phyloP scores from a whole-genome alignment of 106 monocot genomes.

The Alisma plantagoaquatica region DNA sequence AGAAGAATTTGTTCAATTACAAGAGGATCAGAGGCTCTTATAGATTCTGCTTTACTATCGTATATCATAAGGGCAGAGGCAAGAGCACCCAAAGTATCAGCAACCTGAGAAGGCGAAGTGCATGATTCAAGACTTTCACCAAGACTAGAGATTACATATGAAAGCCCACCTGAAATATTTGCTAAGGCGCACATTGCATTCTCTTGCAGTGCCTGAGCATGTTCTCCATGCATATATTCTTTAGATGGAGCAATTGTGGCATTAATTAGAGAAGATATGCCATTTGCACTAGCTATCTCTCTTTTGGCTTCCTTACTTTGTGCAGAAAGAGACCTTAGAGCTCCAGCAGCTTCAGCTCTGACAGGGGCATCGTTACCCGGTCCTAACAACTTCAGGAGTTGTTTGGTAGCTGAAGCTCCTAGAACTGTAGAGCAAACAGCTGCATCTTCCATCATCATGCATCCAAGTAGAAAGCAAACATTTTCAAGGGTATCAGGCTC shows the following conservation, averaged over 20 bases:
- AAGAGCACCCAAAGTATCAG: slow-evolving; percentile 94
- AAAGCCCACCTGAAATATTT: slow-evolving; percentile 95
- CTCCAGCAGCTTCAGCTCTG: slow-evolving; percentile 90
- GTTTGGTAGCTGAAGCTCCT: slow-evolving; percentile 47
- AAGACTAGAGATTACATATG: slow-evolving; percentile 94
- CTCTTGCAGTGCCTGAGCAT: slow-evolving; percentile 93
- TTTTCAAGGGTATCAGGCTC: slow-evolving; percentile 58
- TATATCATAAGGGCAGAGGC: slow-evolving; percentile 99
- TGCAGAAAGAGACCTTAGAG: slow-evolving; percentile 84
- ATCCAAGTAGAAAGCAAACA: slow-evolving; percentile 86
- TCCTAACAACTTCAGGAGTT: slow-evolving; percentile 72
- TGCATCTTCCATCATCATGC: slow-evolving; percentile 72
- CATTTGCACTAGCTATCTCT: slow-evolving; percentile 86
- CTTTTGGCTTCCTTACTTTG: slow-evolving; percentile 92
- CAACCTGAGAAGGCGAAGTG: slow-evolving; percentile 57
- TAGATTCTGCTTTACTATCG: slow-evolving; percentile 80
- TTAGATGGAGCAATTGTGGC: slow-evolving; percentile 99
- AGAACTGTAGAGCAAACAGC: slow-evolving; percentile 57
- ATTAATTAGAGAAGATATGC: slow-evolving; percentile 93
- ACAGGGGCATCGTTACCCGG: slow-evolving; percentile 75
- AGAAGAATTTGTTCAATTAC: slow-evolving; percentile 70
- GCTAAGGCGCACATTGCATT: slow-evolving; percentile 98
- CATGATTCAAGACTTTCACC: slow-evolving; percentile 94
- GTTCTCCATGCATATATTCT: slow-evolving; percentile 99
- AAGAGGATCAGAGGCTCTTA: slow-evolving; percentile 67